A percentile compares a stretch with the other conserved stretches of the same genome.
These are phyloP conservation scores for Acer saccharum DNA, from an alignment of 345 rosid species.

Conservation along the genomic window DNA sequence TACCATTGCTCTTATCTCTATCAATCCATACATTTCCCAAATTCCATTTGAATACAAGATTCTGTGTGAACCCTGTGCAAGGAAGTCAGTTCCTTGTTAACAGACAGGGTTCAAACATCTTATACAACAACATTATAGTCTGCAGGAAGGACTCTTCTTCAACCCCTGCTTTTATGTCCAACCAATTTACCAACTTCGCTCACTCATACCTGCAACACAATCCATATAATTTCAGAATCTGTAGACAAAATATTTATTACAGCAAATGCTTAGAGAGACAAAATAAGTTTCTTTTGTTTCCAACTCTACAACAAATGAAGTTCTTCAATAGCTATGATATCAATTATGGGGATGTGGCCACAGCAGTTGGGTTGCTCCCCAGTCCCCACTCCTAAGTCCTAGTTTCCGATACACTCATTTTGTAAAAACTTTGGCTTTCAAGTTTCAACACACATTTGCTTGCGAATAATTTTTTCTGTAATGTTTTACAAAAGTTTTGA, in stretches of 20 bases:
- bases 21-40: background rate
- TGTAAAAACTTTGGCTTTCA: too few species aligned
- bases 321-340: too few species aligned
- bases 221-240: background rate
- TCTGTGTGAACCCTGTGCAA: too few species aligned
- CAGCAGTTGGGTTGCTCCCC: background rate
- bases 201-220: slow-evolving; percentile 8
- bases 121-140: slow-evolving; percentile 1
- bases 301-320: background rate
- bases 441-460: background rate
- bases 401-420: background rate
- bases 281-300: background rate
- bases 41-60: background rate
- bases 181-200: background rate
- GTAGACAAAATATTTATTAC: background rate
- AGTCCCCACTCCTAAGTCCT: too few species aligned
- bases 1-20: background rate
- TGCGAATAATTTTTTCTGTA: background rate
- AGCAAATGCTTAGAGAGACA: background rate
- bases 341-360: background rate
- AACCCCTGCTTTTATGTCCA: background rate
- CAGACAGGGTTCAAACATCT: background rate
- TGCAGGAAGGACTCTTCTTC: background rate
- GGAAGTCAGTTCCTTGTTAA: background rate
- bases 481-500: too few species aligned